Base-by-base conservation (phyloP, 768 basidiomycete species). In the Macrolepiota fuliginosa region DNA sequence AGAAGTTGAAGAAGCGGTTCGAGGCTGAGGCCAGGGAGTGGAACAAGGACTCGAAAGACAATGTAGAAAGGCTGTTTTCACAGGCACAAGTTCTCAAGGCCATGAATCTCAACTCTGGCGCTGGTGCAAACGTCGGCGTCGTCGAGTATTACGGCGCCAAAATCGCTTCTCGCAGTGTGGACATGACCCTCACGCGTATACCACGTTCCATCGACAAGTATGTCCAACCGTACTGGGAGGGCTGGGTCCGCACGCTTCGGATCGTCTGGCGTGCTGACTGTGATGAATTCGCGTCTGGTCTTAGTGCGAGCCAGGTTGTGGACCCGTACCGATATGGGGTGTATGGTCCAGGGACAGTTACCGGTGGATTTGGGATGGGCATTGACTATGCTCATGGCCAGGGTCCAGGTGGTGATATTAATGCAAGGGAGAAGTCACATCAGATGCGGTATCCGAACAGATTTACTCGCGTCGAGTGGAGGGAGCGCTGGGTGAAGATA, bases 401-500 rank as follows among this genome's bases (percentile, higher is more conserved):
- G 60, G 46, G 15, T 39, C 42, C 15, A 32, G 62, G 36, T 45
- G 27, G 49, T 10, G 15, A 11, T 19, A 5, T 36, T 50, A 19
- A 19, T 45, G 19, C 1, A 15, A 45, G n/a, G 42, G 42, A 45
- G 42, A 45, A 19, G 42, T 3, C 7, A 9, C n/a, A 0, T n/a
- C 25, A 29, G 56, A 32, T 25, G 50, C 24, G 19, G 7, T 37
- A 51, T 54, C 15, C 24, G 40, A 66, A 58, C 35, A 52, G 32
- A 35, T 40, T 58, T 69, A 62, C 64, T 67, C 67, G 64, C 79
- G 78, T 83, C 9, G 88, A 87, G 54, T 91, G 89, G 89, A 79
- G 81, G 46, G 77, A 83, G 17, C 73, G 86, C 3, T 89, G 86
- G 83, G 74, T 85, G 47, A 75, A 89, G n/a, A 79, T 91, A 29